Evolutionary conservation across 2,329 filamentous ascomycete genomes (phyloP).

Genomic region (Rhinocladiella mackenziei): DNA sequence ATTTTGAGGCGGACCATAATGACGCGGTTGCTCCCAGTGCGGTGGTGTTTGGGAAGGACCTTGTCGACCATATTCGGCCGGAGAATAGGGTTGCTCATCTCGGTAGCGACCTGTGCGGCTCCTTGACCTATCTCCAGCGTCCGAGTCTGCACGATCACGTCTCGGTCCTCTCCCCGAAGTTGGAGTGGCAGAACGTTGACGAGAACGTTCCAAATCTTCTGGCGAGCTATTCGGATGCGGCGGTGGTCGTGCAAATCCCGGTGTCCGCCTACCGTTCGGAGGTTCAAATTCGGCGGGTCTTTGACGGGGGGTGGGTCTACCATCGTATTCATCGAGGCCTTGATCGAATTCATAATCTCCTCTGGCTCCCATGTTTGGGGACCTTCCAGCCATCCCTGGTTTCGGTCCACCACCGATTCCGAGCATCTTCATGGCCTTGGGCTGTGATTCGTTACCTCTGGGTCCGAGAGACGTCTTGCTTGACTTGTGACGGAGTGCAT

Average conservation of each 20-base stretch:
- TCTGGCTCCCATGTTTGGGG: conserved; percentile 9
- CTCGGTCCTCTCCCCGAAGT: conserved; percentile 17
- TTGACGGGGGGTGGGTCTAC: conserved; percentile 11
- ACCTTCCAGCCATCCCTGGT: conserved; percentile 8
- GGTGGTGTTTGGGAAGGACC: conserved; percentile 6
- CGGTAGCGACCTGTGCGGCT: conserved; percentile 49
- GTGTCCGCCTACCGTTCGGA: conserved; percentile 12
- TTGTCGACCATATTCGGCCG: conserved; percentile 9
- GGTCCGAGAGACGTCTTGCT: conserved; percentile 34
- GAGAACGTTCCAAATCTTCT: conserved; percentile 19
- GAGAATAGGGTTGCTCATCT: conserved; percentile 41
- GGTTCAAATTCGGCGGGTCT: conserved; percentile 14
- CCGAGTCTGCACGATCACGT: conserved; percentile 54
- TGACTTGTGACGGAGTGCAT: conserved; percentile 43
- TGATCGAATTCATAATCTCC: conserved; percentile 12
- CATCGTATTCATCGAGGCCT: conserved; percentile 11
- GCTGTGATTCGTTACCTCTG: conserved; percentile 32
- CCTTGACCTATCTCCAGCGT: conserved; percentile 51
- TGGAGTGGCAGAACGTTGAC: conserved; percentile 31
- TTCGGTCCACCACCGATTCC: conserved; percentile 32
- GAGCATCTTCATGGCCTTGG: conserved; percentile 42
- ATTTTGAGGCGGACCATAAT: conserved; percentile 11
- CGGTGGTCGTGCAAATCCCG: conserved; percentile 11
- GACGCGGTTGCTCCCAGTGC: conserved; percentile 13
- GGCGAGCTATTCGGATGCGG: conserved; percentile 3